phyloP scores from a whole-genome alignment of 2,329 filamentous ascomycete genomes.

The Aspergillus arachidicola region DNA sequence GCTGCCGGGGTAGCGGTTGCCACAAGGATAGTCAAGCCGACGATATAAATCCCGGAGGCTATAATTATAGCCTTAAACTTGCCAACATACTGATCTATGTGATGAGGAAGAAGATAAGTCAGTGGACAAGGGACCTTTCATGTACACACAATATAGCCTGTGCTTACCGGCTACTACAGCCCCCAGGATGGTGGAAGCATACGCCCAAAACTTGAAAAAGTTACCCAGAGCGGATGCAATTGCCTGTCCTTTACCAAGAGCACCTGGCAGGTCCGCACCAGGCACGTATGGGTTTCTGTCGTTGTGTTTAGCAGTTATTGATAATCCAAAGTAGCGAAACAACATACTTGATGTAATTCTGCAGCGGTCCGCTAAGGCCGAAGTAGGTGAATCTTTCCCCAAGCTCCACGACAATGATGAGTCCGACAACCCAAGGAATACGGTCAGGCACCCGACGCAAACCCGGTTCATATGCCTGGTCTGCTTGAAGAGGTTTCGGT shows the following conservation, averaged over 20 bases:
- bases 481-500: background rate
- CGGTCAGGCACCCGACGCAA: conserved; percentile 31
- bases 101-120: background rate
- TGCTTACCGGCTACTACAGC: conserved; percentile 46
- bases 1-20: background rate
- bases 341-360: conserved; percentile 35
- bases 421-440: conserved; percentile 27
- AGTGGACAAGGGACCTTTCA: background rate
- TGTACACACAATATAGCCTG: background rate
- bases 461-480: conserved; percentile 9
- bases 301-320: background rate
- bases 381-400: conserved; percentile 35
- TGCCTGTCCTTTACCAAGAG: conserved; percentile 16
- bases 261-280: conserved; percentile 15
- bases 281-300: conserved; percentile 19
- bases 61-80: conserved; percentile 55
- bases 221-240: conserved; percentile 22
- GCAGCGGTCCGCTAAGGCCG: conserved; percentile 34
- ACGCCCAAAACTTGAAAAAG: conserved; percentile 46
- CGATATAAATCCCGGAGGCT: conserved; percentile 57
- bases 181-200: conserved; percentile 52
- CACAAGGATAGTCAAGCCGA: conserved; percentile 49
- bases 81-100: conserved; percentile 54
- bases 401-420: conserved; percentile 33
- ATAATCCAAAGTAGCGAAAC: background rate